Evolutionary conservation across 176 grass and related monocot genomes (phyloP), one percentile per base, ranked within the genome.

Genomic region (Aegilops tauschii): DNA sequence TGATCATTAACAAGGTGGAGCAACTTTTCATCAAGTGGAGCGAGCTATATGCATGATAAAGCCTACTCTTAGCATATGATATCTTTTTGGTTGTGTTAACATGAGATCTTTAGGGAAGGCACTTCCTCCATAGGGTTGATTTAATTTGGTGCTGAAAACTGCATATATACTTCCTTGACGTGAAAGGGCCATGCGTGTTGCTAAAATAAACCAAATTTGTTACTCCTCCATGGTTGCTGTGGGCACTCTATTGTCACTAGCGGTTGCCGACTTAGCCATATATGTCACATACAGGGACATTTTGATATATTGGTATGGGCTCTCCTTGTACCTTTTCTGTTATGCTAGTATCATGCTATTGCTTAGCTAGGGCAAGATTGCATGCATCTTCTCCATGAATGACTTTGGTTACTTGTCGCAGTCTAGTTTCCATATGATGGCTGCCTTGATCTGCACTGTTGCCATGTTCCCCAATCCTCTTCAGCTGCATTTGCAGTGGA

Each of bases 391-490:
- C 69, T 49, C 72, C 86, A 85, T 91, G 89, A 88, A 81, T 82
- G 90, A 74, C 62, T 91, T 68, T 85, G 82, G 82, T 88, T 82
- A 70, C 56, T 69, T 30, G 86, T 91, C 70, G 4, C 77, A 71
- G 52, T 81, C 90, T n/a, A 29, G 70, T 81, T 81, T 62, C 81
- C 29, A 77, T 82, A 87, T 81, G 82, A 70, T 88, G 86, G 90
- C 85, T 91, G 28, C 31, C 86, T 91, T 88, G 69, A 88, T 85
- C 20, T 85, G 62, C 90, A 91, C 77, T 81, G 85, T 85, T 91
- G 77, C 62, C 37, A 18, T 85, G 82, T 80, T 80, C 63, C 85
- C 81, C 69, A 40, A 64, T 50, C 47, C 13, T 50, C 13, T 14
- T 50, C 4, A 16, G 13, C 4, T 16, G 61, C 29, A 50, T 81